phyloP scores from a whole-genome alignment of 208 protist genomes.

The Phytomonas francai region DNA sequence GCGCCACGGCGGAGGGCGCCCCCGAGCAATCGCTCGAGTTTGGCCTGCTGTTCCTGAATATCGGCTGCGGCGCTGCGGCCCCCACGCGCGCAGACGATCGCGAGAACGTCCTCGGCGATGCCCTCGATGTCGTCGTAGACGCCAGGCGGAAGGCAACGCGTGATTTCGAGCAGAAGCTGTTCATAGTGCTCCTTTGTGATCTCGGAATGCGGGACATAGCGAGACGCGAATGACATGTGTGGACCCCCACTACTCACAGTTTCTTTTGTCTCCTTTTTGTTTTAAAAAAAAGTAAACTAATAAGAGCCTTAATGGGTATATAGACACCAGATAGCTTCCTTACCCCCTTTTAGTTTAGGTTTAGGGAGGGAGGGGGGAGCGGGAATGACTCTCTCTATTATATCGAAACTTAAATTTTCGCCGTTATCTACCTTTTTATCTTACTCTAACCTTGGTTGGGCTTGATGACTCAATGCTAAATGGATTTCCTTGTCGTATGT shows the following conservation, averaged over 20 bases:
- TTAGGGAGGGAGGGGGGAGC: not conserved
- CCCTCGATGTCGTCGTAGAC: constrained; percentile 66
- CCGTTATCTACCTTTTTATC: not conserved
- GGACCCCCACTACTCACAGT: not conserved
- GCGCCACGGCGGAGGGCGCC: constrained; percentile 47
- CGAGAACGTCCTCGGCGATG: constrained; percentile 70
- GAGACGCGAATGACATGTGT: not conserved
- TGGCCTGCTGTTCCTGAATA: constrained; percentile 35
- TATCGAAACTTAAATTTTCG: not conserved
- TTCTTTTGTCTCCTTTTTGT: constrained; percentile 8
- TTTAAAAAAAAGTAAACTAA: not conserved
- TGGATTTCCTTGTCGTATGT: not conserved
- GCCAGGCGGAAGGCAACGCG: constrained; percentile 70
- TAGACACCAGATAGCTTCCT: not conserved
- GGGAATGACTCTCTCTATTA: not conserved
- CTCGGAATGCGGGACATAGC: constrained; percentile 72
- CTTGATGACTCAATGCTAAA: not conserved
- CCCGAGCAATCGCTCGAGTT: constrained; percentile 64
- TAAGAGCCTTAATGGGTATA: constrained; percentile 8
- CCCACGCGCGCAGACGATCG: constrained; percentile 42
- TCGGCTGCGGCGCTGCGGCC: constrained; percentile 12
- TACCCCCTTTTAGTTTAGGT: not conserved
- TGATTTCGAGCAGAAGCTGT: constrained; percentile 64
- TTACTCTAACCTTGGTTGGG: not conserved
- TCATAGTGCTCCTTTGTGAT: constrained; percentile 72